Conservation (phyloP, 2,329 filamentous ascomycete species). For the Colletotrichum abscissum region DNA sequence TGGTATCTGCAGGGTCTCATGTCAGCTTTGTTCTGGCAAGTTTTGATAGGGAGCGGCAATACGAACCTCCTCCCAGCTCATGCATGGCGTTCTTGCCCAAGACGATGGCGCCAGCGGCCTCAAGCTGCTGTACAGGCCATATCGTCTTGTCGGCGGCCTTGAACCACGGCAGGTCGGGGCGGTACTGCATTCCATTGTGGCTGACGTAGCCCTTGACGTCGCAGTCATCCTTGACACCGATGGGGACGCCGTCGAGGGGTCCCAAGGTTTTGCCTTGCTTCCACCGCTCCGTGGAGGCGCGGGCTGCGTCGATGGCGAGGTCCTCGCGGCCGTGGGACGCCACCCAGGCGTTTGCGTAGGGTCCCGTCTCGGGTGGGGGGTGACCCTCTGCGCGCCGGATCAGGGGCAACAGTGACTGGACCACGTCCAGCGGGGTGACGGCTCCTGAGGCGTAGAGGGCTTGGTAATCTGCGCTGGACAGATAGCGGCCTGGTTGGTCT, state of each 20-base stretch:
- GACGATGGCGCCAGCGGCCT: conserved; percentile 80
- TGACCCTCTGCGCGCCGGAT: conserved; percentile 66
- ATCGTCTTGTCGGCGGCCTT: conserved; percentile 64
- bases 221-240: conserved; percentile 86
- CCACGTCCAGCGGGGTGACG: conserved; percentile 78
- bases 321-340: conserved; percentile 68
- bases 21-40: background rate
- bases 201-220: conserved; percentile 77
- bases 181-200: conserved; percentile 72
- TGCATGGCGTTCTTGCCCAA: conserved; percentile 85
- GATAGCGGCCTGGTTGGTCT: conserved; percentile 64
- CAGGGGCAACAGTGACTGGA: conserved; percentile 76
- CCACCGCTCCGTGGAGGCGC: conserved; percentile 79
- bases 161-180: conserved; percentile 64
- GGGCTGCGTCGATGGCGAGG: conserved; percentile 73
- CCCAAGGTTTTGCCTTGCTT: conserved; percentile 73
- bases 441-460: conserved; percentile 76
- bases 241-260: conserved; percentile 83
- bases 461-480: conserved; percentile 82
- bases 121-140: conserved; percentile 78
- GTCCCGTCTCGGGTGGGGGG: conserved; percentile 28
- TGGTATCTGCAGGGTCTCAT: conserved; percentile 69
- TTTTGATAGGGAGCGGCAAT: conserved; percentile 30
- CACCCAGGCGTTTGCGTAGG: conserved; percentile 79
- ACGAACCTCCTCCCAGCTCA: conserved; percentile 76